Evolutionary conservation across 176 grass and related monocot species (phyloP), one percentile per base, ranked within the genome.

Genomic region (Panicum miliaceum): DNA sequence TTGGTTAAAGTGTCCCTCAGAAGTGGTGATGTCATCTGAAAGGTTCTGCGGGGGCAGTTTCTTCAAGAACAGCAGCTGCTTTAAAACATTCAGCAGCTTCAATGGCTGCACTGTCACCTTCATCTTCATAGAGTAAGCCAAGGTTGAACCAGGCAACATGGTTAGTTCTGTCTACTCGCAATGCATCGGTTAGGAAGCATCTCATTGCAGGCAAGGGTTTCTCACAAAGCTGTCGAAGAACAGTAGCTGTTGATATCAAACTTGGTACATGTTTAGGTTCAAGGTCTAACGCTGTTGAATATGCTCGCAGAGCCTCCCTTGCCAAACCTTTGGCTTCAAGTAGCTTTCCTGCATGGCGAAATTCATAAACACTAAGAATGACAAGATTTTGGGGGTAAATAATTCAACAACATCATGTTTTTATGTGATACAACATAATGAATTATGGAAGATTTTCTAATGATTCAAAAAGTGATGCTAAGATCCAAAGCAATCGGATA

Each of bases 31-130:
- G 73, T 98, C 91, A 98, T 94, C 85, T 90, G 85, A 98, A 98
- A 62, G 93, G 85, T 80, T 98, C 96, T 65, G 75, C 77, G 50
- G 89, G 91, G 63, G 87, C 83, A 58, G 89, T 98, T 77, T 95
- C 96, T 94, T 95, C 96, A 41, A 98, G 89, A 80, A 88, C 60
- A 58, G 68, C 82, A 82, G 93, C 91, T 70, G 89, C 89, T 73
- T 89, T 70, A 81, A 98, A 98, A 90, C 93, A 98, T 50, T 98
- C 93, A 7, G 92, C 84, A 76, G 91, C 92, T 73, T 98, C 96
- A 29, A 73, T n/a, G 11, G 71, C 83, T 56, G 87, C 88, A 32
- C 85, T 83, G 53, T 63, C 65, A 54, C 84, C 87, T 87, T 98
- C 91, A 8, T 69, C 89, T 85, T 98, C 56, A 74, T 92, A 94